A percentile compares a stretch with the other conserved stretches of the same genome.
phyloP scores from a whole-genome alignment of 2,329 filamentous ascomycete genomes.

The Pseudophaeomoniella oleicola region DNA sequence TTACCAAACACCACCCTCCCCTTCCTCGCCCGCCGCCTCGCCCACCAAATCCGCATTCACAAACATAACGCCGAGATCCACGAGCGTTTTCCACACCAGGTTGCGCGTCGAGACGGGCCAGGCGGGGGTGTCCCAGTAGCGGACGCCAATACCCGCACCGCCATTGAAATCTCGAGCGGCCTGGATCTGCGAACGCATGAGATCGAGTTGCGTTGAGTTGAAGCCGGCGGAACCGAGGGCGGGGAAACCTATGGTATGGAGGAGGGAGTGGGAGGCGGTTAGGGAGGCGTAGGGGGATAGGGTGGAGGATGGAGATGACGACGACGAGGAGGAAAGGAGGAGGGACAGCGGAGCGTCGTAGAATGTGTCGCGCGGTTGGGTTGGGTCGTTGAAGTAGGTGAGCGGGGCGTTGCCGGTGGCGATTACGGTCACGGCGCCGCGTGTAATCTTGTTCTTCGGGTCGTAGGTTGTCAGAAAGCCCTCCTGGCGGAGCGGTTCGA shows the following conservation, averaged over 20 bases:
- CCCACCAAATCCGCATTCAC: constrained; percentile 51
- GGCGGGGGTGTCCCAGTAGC: constrained; percentile 50
- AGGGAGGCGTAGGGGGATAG: constrained; percentile 35
- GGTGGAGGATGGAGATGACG: constrained; percentile 21
- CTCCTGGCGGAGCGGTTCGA: constrained; percentile 40
- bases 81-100: constrained; percentile 41
- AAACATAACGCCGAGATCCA: constrained; percentile 43
- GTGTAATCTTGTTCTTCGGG: constrained; percentile 28
- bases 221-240: constrained; percentile 27
- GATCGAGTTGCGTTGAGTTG: constrained; percentile 30
- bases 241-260: constrained; percentile 23
- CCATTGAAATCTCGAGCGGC: constrained; percentile 36
- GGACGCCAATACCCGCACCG: constrained; percentile 43
- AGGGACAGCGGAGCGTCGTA: constrained; percentile 41
- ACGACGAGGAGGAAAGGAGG: constrained; percentile 28
- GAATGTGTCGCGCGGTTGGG: constrained; percentile 40
- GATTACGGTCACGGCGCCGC: constrained; percentile 43
- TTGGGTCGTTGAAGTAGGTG: constrained; percentile 28
- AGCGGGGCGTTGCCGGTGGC: constrained; percentile 45
- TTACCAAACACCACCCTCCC: constrained; percentile 8
- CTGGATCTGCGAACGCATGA: constrained; percentile 36
- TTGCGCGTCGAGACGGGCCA: constrained; percentile 47
- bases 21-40: constrained; percentile 24
- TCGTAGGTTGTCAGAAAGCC: constrained; percentile 40
- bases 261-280: constrained; percentile 40